Evolutionary conservation across 495 filamentous ascomycete genomes (phyloP).

Genomic region (Hyaloscypha bicolor): DNA sequence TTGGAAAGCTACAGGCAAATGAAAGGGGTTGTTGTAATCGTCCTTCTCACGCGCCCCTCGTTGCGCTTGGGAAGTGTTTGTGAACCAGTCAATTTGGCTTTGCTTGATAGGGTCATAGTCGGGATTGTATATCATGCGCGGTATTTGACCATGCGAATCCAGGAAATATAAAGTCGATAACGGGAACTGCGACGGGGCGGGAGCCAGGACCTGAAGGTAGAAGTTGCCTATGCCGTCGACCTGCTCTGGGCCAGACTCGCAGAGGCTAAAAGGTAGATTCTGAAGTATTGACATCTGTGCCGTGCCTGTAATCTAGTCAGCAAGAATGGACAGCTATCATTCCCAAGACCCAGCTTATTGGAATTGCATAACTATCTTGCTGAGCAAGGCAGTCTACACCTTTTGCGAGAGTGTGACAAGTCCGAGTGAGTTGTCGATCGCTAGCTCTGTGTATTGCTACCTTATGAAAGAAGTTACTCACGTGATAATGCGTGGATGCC

Average conservation of each 20-base stretch:
- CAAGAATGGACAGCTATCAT: slow-evolving; percentile 29
- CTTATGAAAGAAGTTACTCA: slow-evolving; percentile 54
- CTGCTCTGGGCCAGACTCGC: slow-evolving; percentile 40
- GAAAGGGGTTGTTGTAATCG: too few relatives aligned
- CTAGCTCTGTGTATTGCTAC: slow-evolving; percentile 22
- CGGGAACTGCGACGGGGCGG: slow-evolving; percentile 36
- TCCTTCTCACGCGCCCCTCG: too few relatives aligned
- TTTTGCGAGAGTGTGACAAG: too few relatives aligned
- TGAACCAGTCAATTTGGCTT: slow-evolving; percentile 46
- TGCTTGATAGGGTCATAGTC: slow-evolving; percentile 42
- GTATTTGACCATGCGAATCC: slow-evolving; percentile 42
- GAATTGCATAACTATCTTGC: too few relatives aligned
- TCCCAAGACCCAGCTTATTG: too few relatives aligned
- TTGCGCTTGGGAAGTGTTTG: slow-evolving; percentile 33
- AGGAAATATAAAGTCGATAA: slow-evolving; percentile 45
- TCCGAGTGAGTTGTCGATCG: slow-evolving; percentile 73
- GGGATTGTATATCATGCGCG: slow-evolving; percentile 34
- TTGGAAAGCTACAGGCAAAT: too few relatives aligned
- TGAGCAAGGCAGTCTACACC: too few relatives aligned
- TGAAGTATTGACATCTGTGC: slow-evolving; percentile 39
- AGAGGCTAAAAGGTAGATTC: slow-evolving; percentile 39
- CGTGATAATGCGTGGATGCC: slow-evolving; percentile 69
- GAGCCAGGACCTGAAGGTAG: slow-evolving; percentile 40
- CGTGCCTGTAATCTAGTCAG: slow-evolving; percentile 32
- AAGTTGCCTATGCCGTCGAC: slow-evolving; percentile 44